phyloP scores from a whole-genome alignment of 305 asterid species.

The Solanum hybrid region DNA sequence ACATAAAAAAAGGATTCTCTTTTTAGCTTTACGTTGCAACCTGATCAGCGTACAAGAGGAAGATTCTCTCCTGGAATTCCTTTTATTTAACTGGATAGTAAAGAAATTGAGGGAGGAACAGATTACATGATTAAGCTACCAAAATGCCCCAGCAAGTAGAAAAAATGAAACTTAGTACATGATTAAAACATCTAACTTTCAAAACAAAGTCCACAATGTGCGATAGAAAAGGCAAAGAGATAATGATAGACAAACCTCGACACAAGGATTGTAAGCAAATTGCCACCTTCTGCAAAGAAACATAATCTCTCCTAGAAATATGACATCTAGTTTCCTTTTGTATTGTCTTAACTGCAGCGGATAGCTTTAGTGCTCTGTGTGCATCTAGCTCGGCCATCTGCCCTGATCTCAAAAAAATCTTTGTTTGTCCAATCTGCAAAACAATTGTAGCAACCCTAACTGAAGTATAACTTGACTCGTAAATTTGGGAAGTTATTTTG shows the following conservation, averaged over 20 bases:
- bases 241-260: constrained; percentile 51
- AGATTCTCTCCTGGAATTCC: not conserved
- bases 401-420: constrained; percentile 89
- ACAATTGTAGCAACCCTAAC: constrained; percentile 4
- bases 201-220: not conserved
- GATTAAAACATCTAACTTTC: not conserved
- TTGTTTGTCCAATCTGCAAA: constrained; percentile 79
- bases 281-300: constrained; percentile 65
- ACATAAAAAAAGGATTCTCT: not conserved
- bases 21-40: not conserved
- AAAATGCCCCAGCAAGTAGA: not conserved
- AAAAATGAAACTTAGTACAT: not conserved
- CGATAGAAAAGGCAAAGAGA: not conserved
- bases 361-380: constrained; percentile 65
- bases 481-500: not conserved
- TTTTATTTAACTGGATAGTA: not conserved
- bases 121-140: not conserved
- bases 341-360: constrained; percentile 62
- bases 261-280: constrained; percentile 56
- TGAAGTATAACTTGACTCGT: constrained; percentile 1
- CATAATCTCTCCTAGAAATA: constrained; percentile 59
- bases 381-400: constrained; percentile 98
- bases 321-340: constrained; percentile 69
- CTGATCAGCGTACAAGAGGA: not conserved
- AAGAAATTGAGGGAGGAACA: not conserved